Evolutionary conservation across 2,329 filamentous ascomycete species (phyloP).

Genomic region (Trichocomaceae sp.): DNA sequence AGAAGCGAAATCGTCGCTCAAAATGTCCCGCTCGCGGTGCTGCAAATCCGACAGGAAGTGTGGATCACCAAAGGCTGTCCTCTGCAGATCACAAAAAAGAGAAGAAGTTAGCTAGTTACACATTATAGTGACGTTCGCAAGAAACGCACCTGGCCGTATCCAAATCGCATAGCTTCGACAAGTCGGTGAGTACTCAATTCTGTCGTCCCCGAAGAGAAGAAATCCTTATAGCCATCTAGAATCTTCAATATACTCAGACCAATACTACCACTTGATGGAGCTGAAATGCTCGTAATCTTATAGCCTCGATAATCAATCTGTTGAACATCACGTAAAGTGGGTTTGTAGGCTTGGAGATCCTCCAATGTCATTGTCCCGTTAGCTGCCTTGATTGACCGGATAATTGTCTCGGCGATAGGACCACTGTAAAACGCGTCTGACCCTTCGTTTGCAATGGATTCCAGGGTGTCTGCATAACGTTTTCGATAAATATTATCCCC

Average conservation of each 20-base stretch:
- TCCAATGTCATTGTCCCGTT: constrained; percentile 82
- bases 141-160: constrained; percentile 56
- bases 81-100: constrained; percentile 36
- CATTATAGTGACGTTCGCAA: background rate
- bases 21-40: constrained; percentile 60
- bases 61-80: constrained; percentile 77
- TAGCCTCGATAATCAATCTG: constrained; percentile 63
- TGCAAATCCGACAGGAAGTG: constrained; percentile 59
- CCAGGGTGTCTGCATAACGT: constrained; percentile 72
- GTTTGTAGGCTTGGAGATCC: constrained; percentile 67
- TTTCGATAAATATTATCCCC: constrained; percentile 75
- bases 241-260: constrained; percentile 72
- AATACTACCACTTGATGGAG: constrained; percentile 73
- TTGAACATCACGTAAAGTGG: constrained; percentile 58
- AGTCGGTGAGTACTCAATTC: constrained; percentile 74
- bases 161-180: constrained; percentile 84
- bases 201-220: constrained; percentile 51
- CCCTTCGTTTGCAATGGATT: constrained; percentile 67
- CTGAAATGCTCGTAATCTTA: constrained; percentile 58
- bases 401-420: constrained; percentile 64
- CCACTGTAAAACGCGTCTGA: constrained; percentile 69
- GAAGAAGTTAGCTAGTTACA: constrained; percentile 12
- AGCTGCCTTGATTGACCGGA: constrained; percentile 57
- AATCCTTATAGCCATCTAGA: constrained; percentile 65
- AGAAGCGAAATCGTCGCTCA: constrained; percentile 54